Conservation (phyloP, 2,329 filamentous ascomycete species). For the Fusarium austroafricanum region DNA sequence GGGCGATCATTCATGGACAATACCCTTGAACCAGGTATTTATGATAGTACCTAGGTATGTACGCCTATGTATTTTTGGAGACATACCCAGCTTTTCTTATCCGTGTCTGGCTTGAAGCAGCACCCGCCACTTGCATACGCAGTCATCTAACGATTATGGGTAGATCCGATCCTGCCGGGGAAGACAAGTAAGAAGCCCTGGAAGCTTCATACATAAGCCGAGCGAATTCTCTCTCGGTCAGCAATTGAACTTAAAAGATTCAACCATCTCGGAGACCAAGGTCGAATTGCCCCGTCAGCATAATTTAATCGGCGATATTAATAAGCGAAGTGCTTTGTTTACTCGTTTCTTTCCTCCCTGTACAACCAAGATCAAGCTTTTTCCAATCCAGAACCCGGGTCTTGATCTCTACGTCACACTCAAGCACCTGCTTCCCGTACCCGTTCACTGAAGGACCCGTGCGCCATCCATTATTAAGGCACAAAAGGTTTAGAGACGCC, state of each 20-base stretch:
- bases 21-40: background rate
- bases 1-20: background rate
- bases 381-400: conserved; percentile 6
- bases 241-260: conserved; percentile 6
- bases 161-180: conserved; percentile 37
- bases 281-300: background rate
- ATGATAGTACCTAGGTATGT: too few relatives aligned
- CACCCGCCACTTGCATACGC: conserved; percentile 41
- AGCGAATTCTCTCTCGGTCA: conserved; percentile 17
- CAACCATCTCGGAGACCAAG: background rate
- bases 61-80: conserved; percentile 36
- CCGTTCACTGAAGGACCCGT: conserved; percentile 22
- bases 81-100: conserved; percentile 1
- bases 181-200: background rate
- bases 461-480: conserved; percentile 24
- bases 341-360: conserved; percentile 6
- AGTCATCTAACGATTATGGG: conserved; percentile 23
- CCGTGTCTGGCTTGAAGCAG: background rate
- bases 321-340: conserved; percentile 26
- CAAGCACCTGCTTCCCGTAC: conserved; percentile 14
- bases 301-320: conserved; percentile 22
- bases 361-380: conserved; percentile 26
- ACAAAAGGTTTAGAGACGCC: conserved; percentile 17
- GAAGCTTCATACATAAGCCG: conserved; percentile 30
- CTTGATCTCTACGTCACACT: conserved; percentile 31